Conservation (phyloP, 148 eudicot species). For the Heliamphora exappendiculata region DNA sequence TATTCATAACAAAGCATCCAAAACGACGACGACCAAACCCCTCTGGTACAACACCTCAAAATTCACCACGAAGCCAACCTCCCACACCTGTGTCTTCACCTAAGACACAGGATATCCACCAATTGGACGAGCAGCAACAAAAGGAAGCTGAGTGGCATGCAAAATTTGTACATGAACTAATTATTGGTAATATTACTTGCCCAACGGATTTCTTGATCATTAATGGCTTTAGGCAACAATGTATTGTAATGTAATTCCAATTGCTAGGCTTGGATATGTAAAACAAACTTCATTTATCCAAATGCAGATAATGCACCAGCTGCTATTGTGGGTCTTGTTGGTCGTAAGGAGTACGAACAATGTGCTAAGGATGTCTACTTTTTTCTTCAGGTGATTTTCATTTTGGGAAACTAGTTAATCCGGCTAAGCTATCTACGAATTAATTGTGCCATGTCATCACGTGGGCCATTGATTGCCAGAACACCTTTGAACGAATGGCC, state of each 20-base stretch:
- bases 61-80: constrained; percentile 36
- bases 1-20: constrained; percentile 92
- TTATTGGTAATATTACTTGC: constrained; percentile 52
- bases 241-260: not conserved
- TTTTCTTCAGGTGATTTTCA: constrained; percentile 74
- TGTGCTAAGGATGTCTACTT: constrained; percentile 91
- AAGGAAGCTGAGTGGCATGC: constrained; percentile 74
- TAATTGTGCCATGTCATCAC: not conserved
- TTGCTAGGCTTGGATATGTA: not conserved
- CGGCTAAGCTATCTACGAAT: not conserved
- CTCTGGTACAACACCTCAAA: constrained; percentile 34
- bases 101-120: constrained; percentile 37
- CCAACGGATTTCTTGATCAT: not conserved
- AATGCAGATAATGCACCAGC: constrained; percentile 87
- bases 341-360: constrained; percentile 90
- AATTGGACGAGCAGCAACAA: constrained; percentile 49
- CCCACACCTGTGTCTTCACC: constrained; percentile 39
- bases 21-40: constrained; percentile 45
- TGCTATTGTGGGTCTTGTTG: constrained; percentile 82
- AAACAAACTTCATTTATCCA: not conserved
- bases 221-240: not conserved
- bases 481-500: not conserved
- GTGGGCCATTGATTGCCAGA: not conserved
- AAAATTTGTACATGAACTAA: constrained; percentile 72
- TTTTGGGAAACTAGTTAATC: not conserved